Evolutionary conservation across 768 basidiomycete species (phyloP).

Genomic region (Lactarius vividus): DNA sequence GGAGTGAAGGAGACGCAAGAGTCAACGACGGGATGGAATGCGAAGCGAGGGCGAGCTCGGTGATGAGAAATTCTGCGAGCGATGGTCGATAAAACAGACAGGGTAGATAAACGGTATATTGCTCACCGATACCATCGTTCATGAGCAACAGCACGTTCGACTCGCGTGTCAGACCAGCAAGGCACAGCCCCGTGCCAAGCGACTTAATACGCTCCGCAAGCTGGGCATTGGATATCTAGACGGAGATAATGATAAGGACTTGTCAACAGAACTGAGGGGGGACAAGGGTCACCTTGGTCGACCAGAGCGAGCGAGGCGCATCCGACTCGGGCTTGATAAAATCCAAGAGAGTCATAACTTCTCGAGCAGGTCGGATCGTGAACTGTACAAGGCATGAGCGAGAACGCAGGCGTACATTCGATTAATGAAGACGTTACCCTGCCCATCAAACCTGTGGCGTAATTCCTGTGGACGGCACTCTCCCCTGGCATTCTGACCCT

Average conservation of each 20-base stretch:
- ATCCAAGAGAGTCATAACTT: slow-evolving; percentile 63
- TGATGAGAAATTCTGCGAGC: slow-evolving; percentile 66
- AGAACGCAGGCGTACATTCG: slow-evolving; percentile 4
- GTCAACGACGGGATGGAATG: slow-evolving; percentile 69
- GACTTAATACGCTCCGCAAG: slow-evolving; percentile 69
- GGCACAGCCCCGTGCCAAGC: slow-evolving; percentile 70
- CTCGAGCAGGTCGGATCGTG: slow-evolving; percentile 67
- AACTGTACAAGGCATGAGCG: slow-evolving; percentile 48
- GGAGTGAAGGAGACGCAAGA: slow-evolving; percentile 54
- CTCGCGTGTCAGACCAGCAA: slow-evolving; percentile 50
- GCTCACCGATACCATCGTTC: slow-evolving; percentile 71
- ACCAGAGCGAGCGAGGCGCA: slow-evolving; percentile 73
- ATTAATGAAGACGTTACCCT: slow-evolving; percentile 49
- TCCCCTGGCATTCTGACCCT: slow-evolving; percentile 77
- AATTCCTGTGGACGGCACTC: slow-evolving; percentile 89
- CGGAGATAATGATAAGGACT: neutral
- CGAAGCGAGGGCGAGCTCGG: slow-evolving; percentile 74
- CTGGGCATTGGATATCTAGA: slow-evolving; percentile 69
- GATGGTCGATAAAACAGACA: slow-evolving; percentile 15
- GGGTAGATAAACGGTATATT: neutral
- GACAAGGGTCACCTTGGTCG: slow-evolving; percentile 52
- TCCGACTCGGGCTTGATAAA: slow-evolving; percentile 66
- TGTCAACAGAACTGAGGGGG: neutral
- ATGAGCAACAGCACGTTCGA: slow-evolving; percentile 74
- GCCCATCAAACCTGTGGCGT: slow-evolving; percentile 79